Evolutionary conservation across 108 stramenopile species (phyloP).

Genomic region (Conticribra weissflogii): DNA sequence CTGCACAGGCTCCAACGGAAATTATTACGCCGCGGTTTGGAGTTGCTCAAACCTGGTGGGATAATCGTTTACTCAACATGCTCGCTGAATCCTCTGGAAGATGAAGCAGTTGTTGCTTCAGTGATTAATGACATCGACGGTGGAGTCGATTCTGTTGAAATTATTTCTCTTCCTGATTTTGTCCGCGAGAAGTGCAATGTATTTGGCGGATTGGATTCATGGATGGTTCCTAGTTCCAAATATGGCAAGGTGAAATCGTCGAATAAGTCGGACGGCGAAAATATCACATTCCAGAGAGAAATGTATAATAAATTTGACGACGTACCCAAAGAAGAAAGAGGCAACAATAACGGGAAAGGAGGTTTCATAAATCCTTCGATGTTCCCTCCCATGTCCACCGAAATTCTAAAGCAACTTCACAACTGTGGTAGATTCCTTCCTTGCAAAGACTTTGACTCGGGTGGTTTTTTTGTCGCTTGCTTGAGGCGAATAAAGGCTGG

Average conservation of each 20-base stretch:
- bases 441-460: conserved; percentile 13
- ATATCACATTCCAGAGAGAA: background rate
- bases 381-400: conserved; percentile 7
- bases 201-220: conserved; percentile 5
- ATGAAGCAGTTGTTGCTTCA: conserved; percentile 94
- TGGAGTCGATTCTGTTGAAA: conserved; percentile 8
- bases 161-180: conserved; percentile 6
- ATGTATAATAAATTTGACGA: conserved; percentile 9
- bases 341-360: background rate
- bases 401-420: background rate
- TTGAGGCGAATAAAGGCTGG: conserved; percentile 11
- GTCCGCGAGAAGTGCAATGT: conserved; percentile 1
- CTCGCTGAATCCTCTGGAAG: conserved; percentile 93
- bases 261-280: background rate
- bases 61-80: conserved; percentile 94
- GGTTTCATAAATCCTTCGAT: conserved; percentile 11
- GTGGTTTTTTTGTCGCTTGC: conserved; percentile 19
- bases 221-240: conserved; percentile 12
- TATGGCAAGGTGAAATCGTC: conserved; percentile 6
- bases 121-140: conserved; percentile 9
- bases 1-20: conserved; percentile 78
- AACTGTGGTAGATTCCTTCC: conserved; percentile 17
- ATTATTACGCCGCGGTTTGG: conserved; percentile 68
- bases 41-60: conserved; percentile 78
- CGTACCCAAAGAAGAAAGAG: conserved; percentile 3